A percentile compares a stretch with the other conserved stretches of the same genome.
These are phyloP conservation scores for Pyropia yezoensis DNA, from an alignment of 23 red algal genomes.

Conservation along the genomic window DNA sequence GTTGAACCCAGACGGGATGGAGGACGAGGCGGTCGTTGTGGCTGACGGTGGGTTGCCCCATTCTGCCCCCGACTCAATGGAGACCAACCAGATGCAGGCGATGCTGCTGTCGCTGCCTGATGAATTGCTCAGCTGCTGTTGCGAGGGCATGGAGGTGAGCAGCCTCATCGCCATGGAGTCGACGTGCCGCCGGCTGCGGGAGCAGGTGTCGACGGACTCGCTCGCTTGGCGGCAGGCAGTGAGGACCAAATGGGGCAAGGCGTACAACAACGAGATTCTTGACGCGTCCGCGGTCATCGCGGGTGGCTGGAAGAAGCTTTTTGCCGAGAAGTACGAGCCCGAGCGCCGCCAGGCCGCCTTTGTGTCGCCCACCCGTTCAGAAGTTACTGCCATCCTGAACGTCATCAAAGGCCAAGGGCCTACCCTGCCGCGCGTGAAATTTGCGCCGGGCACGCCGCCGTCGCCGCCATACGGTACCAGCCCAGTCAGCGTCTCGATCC, in stretches of 20 bases:
- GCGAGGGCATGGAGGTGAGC: constrained; percentile 29
- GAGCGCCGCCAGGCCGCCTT: constrained; percentile 44
- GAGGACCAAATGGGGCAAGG: constrained; percentile 38
- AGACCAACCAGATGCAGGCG: neutral
- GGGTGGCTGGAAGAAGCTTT: constrained; percentile 78
- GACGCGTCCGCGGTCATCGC: constrained; percentile 51
- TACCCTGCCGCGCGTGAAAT: constrained; percentile 5
- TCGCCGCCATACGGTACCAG: neutral
- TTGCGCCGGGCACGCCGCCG: neutral
- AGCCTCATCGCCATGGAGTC: constrained; percentile 72
- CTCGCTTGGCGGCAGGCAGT: constrained; percentile 49
- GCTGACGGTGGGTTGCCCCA: too few relatives aligned
- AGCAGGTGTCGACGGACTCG: constrained; percentile 54
- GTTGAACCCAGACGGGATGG: too few relatives aligned
- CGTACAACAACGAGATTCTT: constrained; percentile 60
- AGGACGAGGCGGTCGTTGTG: too few relatives aligned
- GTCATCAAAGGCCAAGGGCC: constrained; percentile 47
- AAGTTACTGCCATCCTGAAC: constrained; percentile 59
- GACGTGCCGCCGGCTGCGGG: constrained; percentile 50
- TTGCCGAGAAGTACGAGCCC: constrained; percentile 51
- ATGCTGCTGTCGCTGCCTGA: constrained; percentile 64
- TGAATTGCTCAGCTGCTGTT: constrained; percentile 69
- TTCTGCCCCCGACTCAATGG: too few relatives aligned
- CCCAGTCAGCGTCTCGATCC: constrained; percentile 47
- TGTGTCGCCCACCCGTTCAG: constrained; percentile 42